These are phyloP conservation scores for Alternaria angustiovoidea DNA, from an alignment of 2,329 filamentous ascomycete genomes.

Conservation along the genomic window DNA sequence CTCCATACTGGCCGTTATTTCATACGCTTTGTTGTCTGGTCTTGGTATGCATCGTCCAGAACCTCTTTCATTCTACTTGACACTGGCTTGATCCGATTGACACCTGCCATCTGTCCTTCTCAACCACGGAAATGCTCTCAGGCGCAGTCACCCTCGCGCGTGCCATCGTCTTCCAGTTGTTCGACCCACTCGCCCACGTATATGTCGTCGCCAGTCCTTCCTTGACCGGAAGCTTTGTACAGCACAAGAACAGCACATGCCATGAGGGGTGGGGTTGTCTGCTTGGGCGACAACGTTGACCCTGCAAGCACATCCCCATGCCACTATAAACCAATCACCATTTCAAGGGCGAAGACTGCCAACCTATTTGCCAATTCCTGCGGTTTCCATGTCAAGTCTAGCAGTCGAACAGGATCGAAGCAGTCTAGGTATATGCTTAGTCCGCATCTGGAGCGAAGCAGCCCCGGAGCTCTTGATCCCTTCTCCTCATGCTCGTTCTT, in stretches of 20 bases:
- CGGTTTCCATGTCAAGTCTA: background rate
- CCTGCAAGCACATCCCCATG: background rate
- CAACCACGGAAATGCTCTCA: background rate
- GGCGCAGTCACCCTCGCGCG: background rate
- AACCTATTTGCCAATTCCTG: background rate
- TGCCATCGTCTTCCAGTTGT: constrained; percentile 3
- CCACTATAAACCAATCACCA: background rate
- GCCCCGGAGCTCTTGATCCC: background rate
- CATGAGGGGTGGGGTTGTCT: constrained; percentile 2
- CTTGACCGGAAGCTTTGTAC: constrained; percentile 8
- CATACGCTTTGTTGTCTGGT: background rate
- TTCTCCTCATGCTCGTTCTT: background rate
- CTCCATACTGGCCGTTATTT: background rate
- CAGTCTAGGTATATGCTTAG: background rate
- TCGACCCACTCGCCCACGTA: constrained; percentile 10
- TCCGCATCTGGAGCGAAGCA: background rate
- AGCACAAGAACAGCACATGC: constrained; percentile 18
- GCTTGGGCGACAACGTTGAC: constrained; percentile 2
- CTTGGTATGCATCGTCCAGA: background rate
- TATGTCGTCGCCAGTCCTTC: constrained; percentile 2
- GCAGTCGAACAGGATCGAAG: background rate
- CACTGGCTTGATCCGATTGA: background rate
- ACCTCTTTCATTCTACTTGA: background rate
- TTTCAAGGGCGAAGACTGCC: background rate
- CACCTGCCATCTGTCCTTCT: background rate